phyloP scores from a whole-genome alignment of 176 grass and related monocot species.

The Chrysopogon serrulatus region DNA sequence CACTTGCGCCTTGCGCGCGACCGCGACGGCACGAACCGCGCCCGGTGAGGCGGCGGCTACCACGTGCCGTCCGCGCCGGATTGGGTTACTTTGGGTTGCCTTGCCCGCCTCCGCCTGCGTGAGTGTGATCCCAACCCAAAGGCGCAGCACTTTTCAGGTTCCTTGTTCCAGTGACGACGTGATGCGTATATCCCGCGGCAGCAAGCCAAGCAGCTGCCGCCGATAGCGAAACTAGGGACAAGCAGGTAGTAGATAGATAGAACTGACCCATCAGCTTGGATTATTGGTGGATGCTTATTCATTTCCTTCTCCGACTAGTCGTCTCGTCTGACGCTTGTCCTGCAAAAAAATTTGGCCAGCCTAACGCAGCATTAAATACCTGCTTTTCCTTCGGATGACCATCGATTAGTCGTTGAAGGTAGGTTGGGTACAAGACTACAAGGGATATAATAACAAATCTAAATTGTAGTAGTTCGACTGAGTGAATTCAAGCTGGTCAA shows the following conservation, averaged over 20 bases:
- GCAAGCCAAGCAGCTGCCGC: not conserved
- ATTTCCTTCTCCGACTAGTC: not conserved
- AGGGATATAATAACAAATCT: too few relatives aligned
- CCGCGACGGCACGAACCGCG: not conserved
- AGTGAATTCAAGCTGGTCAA: too few relatives aligned
- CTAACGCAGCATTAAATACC: not conserved
- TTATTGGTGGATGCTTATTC: too few relatives aligned
- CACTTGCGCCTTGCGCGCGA: too few relatives aligned
- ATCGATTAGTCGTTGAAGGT: not conserved
- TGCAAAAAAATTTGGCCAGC: not conserved
- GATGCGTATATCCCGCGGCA: not conserved
- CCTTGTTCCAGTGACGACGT: not conserved
- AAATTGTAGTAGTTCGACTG: too few relatives aligned
- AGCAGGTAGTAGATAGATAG: not conserved
- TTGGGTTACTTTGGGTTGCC: too few relatives aligned
- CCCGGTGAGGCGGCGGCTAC: not conserved
- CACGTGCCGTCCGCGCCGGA: not conserved
- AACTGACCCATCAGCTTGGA: not conserved
- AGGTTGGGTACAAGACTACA: not conserved
- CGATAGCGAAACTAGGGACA: not conserved
- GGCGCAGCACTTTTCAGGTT: not conserved
- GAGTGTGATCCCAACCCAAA: not conserved
- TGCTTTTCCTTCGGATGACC: not conserved
- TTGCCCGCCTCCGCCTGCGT: too few relatives aligned
- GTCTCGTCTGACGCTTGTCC: conserved; percentile 1